phyloP scores from a whole-genome alignment of 805 yeast genomes.

The Starmerella sp. region DNA sequence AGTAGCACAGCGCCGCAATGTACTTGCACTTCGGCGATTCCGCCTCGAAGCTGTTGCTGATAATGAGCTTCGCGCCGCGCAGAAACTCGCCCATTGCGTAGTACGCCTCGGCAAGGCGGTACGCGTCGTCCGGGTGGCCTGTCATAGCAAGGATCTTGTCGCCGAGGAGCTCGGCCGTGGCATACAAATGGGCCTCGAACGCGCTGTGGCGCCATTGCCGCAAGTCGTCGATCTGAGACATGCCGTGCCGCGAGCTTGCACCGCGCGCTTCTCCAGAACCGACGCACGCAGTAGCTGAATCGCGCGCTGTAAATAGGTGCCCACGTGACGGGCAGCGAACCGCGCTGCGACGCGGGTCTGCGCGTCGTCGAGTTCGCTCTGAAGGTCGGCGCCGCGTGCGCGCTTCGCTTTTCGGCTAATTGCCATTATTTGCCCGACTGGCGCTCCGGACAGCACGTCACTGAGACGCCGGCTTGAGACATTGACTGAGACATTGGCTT shows the following conservation, averaged over 20 bases:
- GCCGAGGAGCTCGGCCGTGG: slow-evolving; percentile 82
- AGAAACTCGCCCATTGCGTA: slow-evolving; percentile 64
- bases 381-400: no score
- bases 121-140: slow-evolving; percentile 81
- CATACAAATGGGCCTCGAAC: slow-evolving; percentile 77
- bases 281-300: no score
- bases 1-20: slow-evolving; percentile 59
- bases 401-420: no score
- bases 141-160: slow-evolving; percentile 81
- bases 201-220: slow-evolving; percentile 93
- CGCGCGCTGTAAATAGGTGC: no score
- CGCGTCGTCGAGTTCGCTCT: no score
- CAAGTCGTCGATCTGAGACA: slow-evolving; percentile 68
- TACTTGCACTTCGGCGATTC: slow-evolving; percentile 62
- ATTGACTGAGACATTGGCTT: no score
- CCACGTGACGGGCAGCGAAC: no score
- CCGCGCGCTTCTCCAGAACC: not conserved
- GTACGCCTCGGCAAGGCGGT: slow-evolving; percentile 89
- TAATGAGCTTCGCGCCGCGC: slow-evolving; percentile 63
- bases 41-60: slow-evolving; percentile 36
- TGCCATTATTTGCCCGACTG: no score
- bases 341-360: no score
- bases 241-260: not conserved
- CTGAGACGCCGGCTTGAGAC: no score
- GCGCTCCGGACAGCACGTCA: no score